Base-by-base conservation (phyloP, 371 early-diverging fungal species). In the Mucor velutinosus region DNA sequence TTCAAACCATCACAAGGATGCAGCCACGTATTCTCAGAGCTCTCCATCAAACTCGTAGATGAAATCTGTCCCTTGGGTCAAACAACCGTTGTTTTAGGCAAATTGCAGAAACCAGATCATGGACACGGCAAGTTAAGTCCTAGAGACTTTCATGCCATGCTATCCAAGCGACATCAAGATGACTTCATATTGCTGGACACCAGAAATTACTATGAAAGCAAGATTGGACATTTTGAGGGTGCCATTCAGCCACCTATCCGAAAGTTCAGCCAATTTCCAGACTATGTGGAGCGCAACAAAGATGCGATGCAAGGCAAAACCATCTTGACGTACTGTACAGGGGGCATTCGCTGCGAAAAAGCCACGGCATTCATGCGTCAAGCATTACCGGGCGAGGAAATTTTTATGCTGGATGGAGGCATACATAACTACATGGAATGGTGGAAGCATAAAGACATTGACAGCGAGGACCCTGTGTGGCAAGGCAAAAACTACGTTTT, bases 361-460 rank as follows among this genome's bases (percentile, higher is more conserved):
- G 92, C 90, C 8, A 84, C 88, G 0, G 83, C 87, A 8, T 90
- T 85, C 64, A 70, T 91, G 69, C 76, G 86, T 11, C 77, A 87
- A 29, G 75, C 79, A 6, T 68, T 87, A 30, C 75, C 78, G 1
- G 75, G 75, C 7, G 80, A 81, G 27, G 56, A 78, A 27, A 86
- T 90, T 12, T 71, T 76, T 41, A 90, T 89, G 90, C 72, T 92
- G n/a, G 89, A 92, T 11, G 92, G 92, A 15, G 92, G 92, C 1
- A 90, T 92, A 29, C 91, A 92, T 62, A 88, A 89, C 57, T 92
- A 92, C 56, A 62, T 92, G 15, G 88, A 90, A 67, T 92, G 92
- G 92, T 78, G 83, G 76, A 74, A 80, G 53, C 75, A 75, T n/a
- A 61, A 58, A 27, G 39, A 45, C 2, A 17, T 25, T 2, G 51